Percentiles rank a stretch among this genome's conserved stretches.
phyloP scores from a whole-genome alignment of 1,284 basidiomycete genomes.

The Ceratobasidium theobromae region DNA sequence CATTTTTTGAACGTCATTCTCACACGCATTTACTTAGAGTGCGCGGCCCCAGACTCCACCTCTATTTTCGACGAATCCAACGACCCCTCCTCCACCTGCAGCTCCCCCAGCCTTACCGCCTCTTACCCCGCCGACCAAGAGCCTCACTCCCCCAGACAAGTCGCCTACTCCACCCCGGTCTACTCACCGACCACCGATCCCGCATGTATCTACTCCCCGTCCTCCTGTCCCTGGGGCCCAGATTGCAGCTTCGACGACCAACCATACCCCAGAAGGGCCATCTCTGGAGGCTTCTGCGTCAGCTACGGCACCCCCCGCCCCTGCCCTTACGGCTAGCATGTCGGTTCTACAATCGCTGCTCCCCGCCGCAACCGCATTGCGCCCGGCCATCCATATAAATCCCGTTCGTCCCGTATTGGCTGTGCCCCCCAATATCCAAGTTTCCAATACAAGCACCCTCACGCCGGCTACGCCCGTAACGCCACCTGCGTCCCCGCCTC shows the following conservation, averaged over 20 bases:
- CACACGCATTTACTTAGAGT: background rate
- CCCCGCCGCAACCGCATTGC: conserved; percentile 15
- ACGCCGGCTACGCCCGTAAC: conserved; percentile 25
- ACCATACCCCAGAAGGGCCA: background rate
- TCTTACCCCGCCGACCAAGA: conserved; percentile 14
- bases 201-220: conserved; percentile 24
- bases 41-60: conserved; percentile 20
- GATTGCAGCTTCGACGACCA: background rate
- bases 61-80: conserved; percentile 19
- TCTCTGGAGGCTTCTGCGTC: background rate
- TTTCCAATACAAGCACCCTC: background rate
- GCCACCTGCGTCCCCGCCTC: conserved; percentile 16
- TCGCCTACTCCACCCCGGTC: conserved; percentile 13
- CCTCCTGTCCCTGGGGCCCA: conserved; percentile 4
- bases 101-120: conserved; percentile 15
- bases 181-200: conserved; percentile 7
- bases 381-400: background rate
- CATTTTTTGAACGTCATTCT: background rate
- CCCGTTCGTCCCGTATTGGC: background rate
- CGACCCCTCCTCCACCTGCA: conserved; percentile 15
- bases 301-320: background rate
- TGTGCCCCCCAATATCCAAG: background rate
- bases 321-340: background rate
- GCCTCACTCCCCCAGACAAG: background rate
- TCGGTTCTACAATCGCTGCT: conserved; percentile 6